A percentile compares a stretch with the other conserved stretches of the same genome.
phyloP scores from a whole-genome alignment of 345 rosid genomes.

The Gynandropsis gynandra region DNA sequence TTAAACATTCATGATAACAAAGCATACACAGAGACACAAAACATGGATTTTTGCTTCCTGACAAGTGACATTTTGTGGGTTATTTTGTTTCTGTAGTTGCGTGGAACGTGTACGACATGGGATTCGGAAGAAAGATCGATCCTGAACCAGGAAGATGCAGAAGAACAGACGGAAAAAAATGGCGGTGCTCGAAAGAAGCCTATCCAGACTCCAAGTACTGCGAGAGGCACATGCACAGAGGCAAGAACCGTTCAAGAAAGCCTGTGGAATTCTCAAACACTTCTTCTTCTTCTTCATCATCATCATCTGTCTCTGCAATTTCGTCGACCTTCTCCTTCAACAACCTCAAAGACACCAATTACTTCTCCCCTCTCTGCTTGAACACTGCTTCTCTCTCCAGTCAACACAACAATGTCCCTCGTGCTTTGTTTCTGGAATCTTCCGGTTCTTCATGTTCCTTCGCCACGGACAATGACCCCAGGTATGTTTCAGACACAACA shows the following conservation, averaged over 20 bases:
- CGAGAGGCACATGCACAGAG: conserved; percentile 93
- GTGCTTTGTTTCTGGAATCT: no score
- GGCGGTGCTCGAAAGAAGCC: conserved; percentile 93
- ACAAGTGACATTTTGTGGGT: not conserved
- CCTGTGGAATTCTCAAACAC: conserved; percentile 23
- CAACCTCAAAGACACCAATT: conserved; percentile 3
- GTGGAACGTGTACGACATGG: conserved; percentile 81
- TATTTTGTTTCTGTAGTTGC: conserved; percentile 37
- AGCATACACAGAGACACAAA: no score
- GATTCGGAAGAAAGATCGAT: conserved; percentile 70
- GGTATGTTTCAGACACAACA: no score
- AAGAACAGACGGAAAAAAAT: conserved; percentile 98
- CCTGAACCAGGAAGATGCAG: conserved; percentile 90
- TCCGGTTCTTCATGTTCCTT: no score
- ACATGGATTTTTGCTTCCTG: no score
- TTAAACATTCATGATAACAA: no score
- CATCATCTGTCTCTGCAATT: conserved; percentile 32
- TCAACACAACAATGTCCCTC: no score
- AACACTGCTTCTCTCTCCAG: conserved; percentile 24
- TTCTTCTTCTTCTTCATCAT: conserved; percentile 16
- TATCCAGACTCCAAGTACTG: conserved; percentile 89
- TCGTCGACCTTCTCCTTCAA: conserved; percentile 23
- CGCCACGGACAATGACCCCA: no score
- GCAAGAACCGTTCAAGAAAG: conserved; percentile 97
- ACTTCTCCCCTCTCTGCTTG: conserved; percentile 28